A percentile compares a stretch with the other conserved stretches of the same genome.
phyloP scores from a whole-genome alignment of 2,329 filamentous ascomycete genomes.

The Macrophomina tecta region DNA sequence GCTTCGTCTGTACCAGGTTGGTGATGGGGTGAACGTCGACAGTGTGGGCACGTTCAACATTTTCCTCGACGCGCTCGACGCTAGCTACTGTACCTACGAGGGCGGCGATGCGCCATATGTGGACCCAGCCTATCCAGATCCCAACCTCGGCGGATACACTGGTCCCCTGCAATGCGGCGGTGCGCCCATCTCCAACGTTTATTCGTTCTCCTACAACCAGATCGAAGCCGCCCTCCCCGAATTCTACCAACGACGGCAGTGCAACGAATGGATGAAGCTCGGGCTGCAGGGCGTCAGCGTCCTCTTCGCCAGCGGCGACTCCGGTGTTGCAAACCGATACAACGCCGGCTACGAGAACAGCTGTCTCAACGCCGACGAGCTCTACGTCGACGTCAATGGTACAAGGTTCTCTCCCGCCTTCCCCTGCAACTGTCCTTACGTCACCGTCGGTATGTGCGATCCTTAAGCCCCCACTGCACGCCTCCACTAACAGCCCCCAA shows the following conservation, averaged over 20 bases:
- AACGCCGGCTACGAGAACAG: constrained; percentile 13
- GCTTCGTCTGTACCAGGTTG: constrained; percentile 31
- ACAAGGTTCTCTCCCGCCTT: constrained; percentile 66
- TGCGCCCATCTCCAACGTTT: constrained; percentile 62
- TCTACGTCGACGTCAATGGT: constrained; percentile 63
- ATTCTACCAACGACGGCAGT: constrained; percentile 59
- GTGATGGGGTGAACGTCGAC: constrained; percentile 24
- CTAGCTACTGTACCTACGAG: constrained; percentile 56
- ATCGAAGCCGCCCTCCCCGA: constrained; percentile 60
- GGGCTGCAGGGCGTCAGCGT: constrained; percentile 57
- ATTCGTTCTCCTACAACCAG: constrained; percentile 63
- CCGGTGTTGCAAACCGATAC: constrained; percentile 36
- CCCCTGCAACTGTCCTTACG: constrained; percentile 70
- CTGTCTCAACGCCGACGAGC: constrained; percentile 31
- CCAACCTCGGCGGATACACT: constrained; percentile 56
- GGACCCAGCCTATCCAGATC: constrained; percentile 60
- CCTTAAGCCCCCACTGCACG: neutral
- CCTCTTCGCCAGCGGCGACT: constrained; percentile 57
- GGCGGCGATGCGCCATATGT: constrained; percentile 55
- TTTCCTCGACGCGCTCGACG: constrained; percentile 54
- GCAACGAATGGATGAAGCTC: constrained; percentile 41
- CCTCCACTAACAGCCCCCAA: neutral
- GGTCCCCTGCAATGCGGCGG: constrained; percentile 54
- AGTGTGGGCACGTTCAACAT: constrained; percentile 30
- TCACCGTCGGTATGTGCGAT: constrained; percentile 53